Percentiles rank a stretch among this genome's conserved stretches.
phyloP scores from a whole-genome alignment of 768 basidiomycete species.

The Dioszegia aurantiaca region DNA sequence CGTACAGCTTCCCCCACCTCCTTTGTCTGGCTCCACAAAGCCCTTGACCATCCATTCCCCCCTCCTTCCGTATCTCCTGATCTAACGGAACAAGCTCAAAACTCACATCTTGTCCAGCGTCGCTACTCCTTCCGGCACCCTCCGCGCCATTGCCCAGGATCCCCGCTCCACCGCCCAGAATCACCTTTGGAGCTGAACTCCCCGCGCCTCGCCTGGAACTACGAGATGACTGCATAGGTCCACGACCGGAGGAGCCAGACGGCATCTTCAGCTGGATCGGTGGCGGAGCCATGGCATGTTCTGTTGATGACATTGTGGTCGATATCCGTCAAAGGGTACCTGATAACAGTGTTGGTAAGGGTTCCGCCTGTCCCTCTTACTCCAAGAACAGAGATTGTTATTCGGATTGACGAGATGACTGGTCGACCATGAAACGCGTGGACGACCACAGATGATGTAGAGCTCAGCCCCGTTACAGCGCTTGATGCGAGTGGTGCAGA shows the following conservation, averaged over 20 bases:
- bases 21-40: neutral
- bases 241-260: constrained; percentile 1
- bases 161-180: constrained; percentile 31
- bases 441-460: neutral
- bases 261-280: constrained; percentile 10
- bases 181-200: constrained; percentile 24
- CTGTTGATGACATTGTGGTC: constrained; percentile 11
- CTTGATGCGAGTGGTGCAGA: neutral
- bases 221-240: constrained; percentile 12
- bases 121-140: constrained; percentile 7
- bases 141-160: constrained; percentile 14
- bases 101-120: constrained; percentile 1
- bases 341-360: too few relatives aligned
- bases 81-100: neutral
- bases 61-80: neutral
- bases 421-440: neutral
- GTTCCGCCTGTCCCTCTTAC: too few relatives aligned
- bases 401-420: neutral
- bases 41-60: neutral
- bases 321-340: too few relatives aligned
- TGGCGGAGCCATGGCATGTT: neutral
- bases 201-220: constrained; percentile 23
- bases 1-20: too few relatives aligned
- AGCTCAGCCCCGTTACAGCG: neutral
- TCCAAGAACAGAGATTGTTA: too few relatives aligned